Base-by-base conservation (phyloP, 106 monocot genomes). In the Amphibolis antarctica region DNA sequence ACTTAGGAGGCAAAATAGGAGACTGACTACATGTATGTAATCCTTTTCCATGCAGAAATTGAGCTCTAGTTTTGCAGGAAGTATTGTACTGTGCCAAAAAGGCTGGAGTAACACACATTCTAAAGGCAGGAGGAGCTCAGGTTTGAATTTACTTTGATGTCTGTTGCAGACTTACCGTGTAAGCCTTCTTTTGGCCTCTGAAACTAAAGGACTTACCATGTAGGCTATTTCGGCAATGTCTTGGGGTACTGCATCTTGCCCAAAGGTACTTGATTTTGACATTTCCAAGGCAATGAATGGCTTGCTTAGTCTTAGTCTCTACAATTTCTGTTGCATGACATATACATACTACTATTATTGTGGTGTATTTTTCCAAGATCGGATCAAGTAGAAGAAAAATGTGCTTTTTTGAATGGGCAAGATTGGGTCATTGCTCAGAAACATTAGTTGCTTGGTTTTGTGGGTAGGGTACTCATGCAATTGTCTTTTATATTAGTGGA, bases 71-170 rank as follows among this genome's bases (percentile, higher is more conserved):
- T 70, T 42, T 73, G 51, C 21, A 98, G 96, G 96, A 98, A 64
- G 96, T 98, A 31, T 78, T 98, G 24, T 98, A 98, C 66, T 98
- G 96, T 76, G 84, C 90, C 42, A 98, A 98, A 69, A 98, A 87
- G 60, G 82, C 91, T 64, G 96, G 96, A 61, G 96, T 98, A 0
- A 91, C 90, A 13, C 96, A 98, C 50, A 82, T 98, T 67, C 76
- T 98, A 44, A 98, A 87, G 75, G 96, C 90, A 53, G 96, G 96
- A 18, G 96, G 96, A 72, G 96, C 90, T 74, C 96, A 98, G 86
- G 96, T 90, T n/a, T 29, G 51, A 7, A 25, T 61, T 49, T 21
- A 17, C 13, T 28, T 56, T 28, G 4, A 28, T 28, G 9, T n/a
- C 20, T 17, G 46, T 29, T 28, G 1, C 29, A 18, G n/a, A n/a